These are phyloP conservation scores for Fusarium sp. DNA, from an alignment of 2,329 filamentous ascomycete genomes.

Conservation along the genomic window DNA sequence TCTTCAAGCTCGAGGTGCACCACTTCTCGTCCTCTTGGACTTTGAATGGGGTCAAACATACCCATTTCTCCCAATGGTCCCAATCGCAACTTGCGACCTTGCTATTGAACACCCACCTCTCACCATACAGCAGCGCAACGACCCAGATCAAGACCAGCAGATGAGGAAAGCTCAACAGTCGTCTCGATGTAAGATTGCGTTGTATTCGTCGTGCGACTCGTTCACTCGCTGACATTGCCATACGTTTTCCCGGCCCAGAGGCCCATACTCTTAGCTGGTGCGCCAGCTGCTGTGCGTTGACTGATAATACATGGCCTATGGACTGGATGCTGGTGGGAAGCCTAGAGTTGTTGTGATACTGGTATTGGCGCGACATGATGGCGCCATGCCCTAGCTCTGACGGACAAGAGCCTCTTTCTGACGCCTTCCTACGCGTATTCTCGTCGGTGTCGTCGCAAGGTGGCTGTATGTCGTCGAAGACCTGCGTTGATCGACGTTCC, in stretches of 20 bases:
- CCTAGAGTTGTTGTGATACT: constrained; percentile 34
- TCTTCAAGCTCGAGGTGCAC: neutral
- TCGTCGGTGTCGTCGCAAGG: neutral
- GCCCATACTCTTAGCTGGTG: constrained; percentile 58
- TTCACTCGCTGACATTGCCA: constrained; percentile 51
- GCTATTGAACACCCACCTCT: constrained; percentile 80
- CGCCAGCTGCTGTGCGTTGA: constrained; percentile 43
- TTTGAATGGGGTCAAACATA: constrained; percentile 58
- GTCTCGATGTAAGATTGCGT: constrained; percentile 62
- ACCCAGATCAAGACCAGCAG: constrained; percentile 81
- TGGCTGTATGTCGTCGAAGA: constrained; percentile 6
- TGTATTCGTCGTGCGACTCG: constrained; percentile 49
- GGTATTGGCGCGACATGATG: constrained; percentile 49
- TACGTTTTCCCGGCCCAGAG: constrained; percentile 57
- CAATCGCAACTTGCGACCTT: constrained; percentile 81
- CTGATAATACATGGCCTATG: constrained; percentile 42
- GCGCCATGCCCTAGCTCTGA: constrained; percentile 48
- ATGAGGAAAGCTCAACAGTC: constrained; percentile 74
- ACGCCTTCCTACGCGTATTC: neutral
- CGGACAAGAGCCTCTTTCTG: neutral
- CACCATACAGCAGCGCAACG: constrained; percentile 84
- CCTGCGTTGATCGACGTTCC: constrained; percentile 30
- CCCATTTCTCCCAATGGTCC: constrained; percentile 94
- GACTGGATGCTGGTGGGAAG: constrained; percentile 40
- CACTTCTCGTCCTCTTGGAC: neutral